phyloP scores from a whole-genome alignment of 805 yeast genomes.

The Sungouiella blattae region DNA sequence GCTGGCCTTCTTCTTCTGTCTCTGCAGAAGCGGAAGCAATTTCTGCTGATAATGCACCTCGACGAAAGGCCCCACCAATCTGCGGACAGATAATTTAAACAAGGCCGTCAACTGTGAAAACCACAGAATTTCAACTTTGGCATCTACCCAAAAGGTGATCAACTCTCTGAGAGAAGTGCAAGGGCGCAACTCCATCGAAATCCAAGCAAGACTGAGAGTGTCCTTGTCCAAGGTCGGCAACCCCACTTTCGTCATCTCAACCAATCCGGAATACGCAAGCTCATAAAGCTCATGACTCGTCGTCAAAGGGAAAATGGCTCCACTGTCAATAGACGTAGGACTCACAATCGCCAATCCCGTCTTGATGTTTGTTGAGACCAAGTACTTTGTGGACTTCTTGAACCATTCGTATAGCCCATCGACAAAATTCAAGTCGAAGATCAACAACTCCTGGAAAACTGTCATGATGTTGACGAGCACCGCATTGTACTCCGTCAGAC shows the following conservation, averaged over 20 bases:
- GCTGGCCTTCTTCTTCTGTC: conserved; percentile 31
- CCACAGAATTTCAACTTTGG: conserved; percentile 51
- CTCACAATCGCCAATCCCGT: conserved; percentile 28
- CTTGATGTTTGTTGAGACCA: conserved; percentile 34
- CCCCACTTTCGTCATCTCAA: conserved; percentile 43
- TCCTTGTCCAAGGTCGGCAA: conserved; percentile 32
- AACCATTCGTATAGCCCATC: conserved; percentile 31
- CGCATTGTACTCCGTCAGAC: conserved; percentile 23
- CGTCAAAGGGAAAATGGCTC: conserved; percentile 44
- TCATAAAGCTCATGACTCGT: conserved; percentile 38
- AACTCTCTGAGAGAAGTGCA: conserved; percentile 44
- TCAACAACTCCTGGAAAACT: conserved; percentile 34
- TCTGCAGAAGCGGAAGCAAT: conserved; percentile 38
- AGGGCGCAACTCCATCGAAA: conserved; percentile 47
- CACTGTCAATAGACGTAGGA: conserved; percentile 36
- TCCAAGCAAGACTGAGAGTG: conserved; percentile 59
- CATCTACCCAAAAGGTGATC: conserved; percentile 59
- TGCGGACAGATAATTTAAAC: conserved; percentile 42
- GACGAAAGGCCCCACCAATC: conserved; percentile 38
- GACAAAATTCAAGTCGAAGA: conserved; percentile 35
- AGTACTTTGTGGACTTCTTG: conserved; percentile 21
- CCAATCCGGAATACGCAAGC: conserved; percentile 53
- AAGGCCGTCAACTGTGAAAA: conserved; percentile 51
- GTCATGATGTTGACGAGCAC: conserved; percentile 23
- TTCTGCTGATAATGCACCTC: conserved; percentile 38